A percentile compares a stretch with the other conserved stretches of the same genome.
These are phyloP conservation scores for Rhodotorula toruloides DNA, from an alignment of 768 basidiomycete genomes.

Conservation along the genomic window DNA sequence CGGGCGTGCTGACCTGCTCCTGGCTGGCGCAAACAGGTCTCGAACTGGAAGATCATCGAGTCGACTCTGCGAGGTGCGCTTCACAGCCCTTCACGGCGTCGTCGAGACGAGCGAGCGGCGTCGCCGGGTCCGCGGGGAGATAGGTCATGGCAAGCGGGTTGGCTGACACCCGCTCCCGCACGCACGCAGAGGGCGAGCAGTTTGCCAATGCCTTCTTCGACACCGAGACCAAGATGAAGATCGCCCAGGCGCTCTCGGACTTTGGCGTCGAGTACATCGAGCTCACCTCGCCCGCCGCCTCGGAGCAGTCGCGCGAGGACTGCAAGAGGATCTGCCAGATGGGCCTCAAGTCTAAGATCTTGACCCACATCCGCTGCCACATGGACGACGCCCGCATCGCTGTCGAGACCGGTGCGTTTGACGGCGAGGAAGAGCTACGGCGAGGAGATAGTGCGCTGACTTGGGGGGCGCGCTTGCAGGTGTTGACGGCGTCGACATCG, in stretches of 20 bases:
- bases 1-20: too few relatives aligned
- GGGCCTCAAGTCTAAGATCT: conserved; percentile 89
- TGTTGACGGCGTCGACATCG: conserved; percentile 97
- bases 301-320: conserved; percentile 85
- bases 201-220: conserved; percentile 99
- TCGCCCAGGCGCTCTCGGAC: conserved; percentile 93
- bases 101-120: neutral
- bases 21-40: too few relatives aligned
- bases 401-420: conserved; percentile 78
- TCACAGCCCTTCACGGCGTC: neutral
- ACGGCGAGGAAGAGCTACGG: too few relatives aligned
- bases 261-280: conserved; percentile 99
- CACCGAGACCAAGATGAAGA: conserved; percentile 98
- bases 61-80: conserved; percentile 79
- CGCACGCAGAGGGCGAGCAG: conserved; percentile 49
- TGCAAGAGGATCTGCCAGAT: conserved; percentile 99
- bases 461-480: conserved; percentile 58
- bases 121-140: too few relatives aligned
- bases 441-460: too few relatives aligned
- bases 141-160: too few relatives aligned
- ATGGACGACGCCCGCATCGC: conserved; percentile 99
- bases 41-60: conserved; percentile 94
- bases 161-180: neutral
- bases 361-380: conserved; percentile 98
- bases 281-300: conserved; percentile 94